These are phyloP conservation scores for Rhizophora mangle DNA, from an alignment of 345 rosid species.

Conservation along the genomic window DNA sequence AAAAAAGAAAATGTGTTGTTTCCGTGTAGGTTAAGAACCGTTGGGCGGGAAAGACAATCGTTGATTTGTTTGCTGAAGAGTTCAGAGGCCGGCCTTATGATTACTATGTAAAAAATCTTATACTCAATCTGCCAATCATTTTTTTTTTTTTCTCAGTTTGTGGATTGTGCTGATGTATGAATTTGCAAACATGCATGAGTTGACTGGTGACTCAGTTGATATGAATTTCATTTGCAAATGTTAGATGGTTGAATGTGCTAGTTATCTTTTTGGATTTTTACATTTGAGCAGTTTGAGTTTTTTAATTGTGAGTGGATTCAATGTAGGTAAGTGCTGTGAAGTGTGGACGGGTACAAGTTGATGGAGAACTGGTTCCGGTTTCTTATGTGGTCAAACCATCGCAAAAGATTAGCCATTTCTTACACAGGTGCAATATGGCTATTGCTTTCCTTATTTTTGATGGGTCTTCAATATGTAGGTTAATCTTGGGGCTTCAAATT, in stretches of 20 bases:
- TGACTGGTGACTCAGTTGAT: no score
- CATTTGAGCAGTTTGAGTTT: neutral
- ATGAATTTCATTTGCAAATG: no score
- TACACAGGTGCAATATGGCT: constrained; percentile 58
- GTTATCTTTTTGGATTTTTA: neutral
- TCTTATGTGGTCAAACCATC: constrained; percentile 70
- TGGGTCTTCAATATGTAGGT: no score
- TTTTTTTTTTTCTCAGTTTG: neutral
- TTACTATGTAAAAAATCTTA: constrained; percentile 51
- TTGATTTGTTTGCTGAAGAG: constrained; percentile 81
- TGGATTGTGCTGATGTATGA: neutral
- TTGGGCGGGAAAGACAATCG: constrained; percentile 88
- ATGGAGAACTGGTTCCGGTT: constrained; percentile 67
- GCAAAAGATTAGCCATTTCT: constrained; percentile 84
- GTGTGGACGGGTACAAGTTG: constrained; percentile 81
- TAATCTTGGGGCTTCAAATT: no score
- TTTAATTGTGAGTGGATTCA: neutral
- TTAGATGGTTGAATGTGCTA: no score
- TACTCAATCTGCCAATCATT: neutral
- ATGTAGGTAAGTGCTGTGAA: constrained; percentile 74
- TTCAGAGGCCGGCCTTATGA: constrained; percentile 83
- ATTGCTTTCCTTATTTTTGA: neutral
- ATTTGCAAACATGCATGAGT: neutral
- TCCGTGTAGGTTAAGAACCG: constrained; percentile 67
- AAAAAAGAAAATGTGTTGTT: constrained; percentile 5